Evolutionary conservation across 208 protist species (phyloP).

Genomic region (Acanthamoeba rhysodes): DNA sequence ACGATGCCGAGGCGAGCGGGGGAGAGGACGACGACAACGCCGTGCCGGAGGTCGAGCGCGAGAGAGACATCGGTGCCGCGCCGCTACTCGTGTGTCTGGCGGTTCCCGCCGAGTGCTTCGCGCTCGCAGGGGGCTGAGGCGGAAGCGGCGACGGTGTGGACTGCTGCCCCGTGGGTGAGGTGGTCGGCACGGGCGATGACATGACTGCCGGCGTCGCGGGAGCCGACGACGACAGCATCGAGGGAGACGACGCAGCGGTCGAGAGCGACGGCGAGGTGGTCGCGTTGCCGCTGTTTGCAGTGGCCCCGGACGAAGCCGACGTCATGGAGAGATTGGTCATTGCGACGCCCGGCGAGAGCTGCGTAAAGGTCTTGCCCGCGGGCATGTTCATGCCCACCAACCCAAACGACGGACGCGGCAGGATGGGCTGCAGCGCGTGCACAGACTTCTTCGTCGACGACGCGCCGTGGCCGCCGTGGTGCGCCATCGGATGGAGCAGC

Average conservation of each 20-base stretch:
- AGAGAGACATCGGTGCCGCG: neutral
- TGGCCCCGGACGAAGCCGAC: no score
- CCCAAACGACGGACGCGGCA: neutral
- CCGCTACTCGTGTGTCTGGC: neutral
- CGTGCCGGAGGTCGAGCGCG: neutral
- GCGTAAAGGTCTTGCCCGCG: neutral
- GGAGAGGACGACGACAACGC: neutral
- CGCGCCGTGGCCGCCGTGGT: neutral
- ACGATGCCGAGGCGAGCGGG: neutral
- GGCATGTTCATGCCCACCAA: no score
- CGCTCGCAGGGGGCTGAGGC: neutral
- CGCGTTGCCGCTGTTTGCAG: no score
- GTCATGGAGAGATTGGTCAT: neutral
- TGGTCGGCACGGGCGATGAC: neutral
- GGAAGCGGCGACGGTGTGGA: neutral
- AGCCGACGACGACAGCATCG: neutral
- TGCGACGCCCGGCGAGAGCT: neutral
- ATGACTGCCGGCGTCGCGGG: neutral
- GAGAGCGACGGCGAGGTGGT: neutral
- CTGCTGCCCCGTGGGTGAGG: neutral
- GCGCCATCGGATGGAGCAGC: neutral
- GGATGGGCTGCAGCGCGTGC: slow-evolving; percentile 16
- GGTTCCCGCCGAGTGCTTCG: neutral
- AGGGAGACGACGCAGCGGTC: neutral
- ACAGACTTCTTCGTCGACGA: neutral